Conservation (phyloP, 164 flowering plant species). For the Nelumbo lutea region DNA sequence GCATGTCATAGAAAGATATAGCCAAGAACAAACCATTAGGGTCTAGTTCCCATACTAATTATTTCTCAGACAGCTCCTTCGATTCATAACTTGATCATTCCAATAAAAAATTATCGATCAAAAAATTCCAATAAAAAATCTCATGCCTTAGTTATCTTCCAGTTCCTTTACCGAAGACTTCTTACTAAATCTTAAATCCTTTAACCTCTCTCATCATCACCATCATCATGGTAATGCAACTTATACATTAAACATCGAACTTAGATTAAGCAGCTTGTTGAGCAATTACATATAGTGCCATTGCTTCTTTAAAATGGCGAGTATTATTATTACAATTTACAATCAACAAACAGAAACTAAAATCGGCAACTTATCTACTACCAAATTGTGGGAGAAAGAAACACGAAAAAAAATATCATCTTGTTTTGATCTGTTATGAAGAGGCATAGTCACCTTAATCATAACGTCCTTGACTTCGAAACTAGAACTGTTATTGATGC, state of each 20-base stretch:
- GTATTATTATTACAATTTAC: not conserved
- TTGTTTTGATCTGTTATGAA: not conserved
- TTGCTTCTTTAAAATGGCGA: not conserved
- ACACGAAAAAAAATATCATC: not conserved
- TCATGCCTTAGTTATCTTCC: too few species aligned
- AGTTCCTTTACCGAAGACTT: not conserved
- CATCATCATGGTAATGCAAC: too few species aligned
- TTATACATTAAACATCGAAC: too few species aligned
- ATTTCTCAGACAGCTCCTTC: too few species aligned
- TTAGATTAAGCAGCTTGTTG: too few species aligned
- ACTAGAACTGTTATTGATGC: slow-evolving; percentile 89
- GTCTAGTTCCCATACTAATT: too few species aligned
- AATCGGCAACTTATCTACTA: not conserved
- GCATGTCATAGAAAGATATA: too few species aligned
- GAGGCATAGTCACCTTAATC: slow-evolving; percentile 57
- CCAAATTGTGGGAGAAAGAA: not conserved
- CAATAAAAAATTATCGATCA: too few species aligned
- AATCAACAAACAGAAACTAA: not conserved
- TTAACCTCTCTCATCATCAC: not conserved
- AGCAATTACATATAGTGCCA: too few species aligned
- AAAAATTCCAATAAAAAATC: too few species aligned
- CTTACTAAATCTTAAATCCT: not conserved
- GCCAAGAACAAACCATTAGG: too few species aligned
- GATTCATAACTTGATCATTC: too few species aligned
- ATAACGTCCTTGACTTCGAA: slow-evolving; percentile 77